Evolutionary conservation across 2,329 filamentous ascomycete species (phyloP), one percentile per base, ranked within the genome.

Genomic region (Fusarium lyarnte): DNA sequence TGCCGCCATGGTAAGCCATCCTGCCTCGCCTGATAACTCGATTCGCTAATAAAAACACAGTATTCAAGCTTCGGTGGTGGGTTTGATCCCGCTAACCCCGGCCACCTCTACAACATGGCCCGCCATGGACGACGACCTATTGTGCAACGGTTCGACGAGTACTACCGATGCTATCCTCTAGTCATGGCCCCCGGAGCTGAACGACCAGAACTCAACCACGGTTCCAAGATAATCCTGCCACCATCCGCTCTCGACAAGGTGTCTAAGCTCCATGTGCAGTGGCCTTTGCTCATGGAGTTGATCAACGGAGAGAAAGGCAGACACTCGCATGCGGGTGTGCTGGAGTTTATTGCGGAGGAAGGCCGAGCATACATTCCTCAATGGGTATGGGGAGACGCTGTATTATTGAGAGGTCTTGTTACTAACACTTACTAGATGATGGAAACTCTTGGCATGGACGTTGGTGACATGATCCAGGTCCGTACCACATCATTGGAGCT

Each of bases 341-440:
- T 99, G 72, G 96, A 99, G 82, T 99, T 99, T 79, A 96, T 97
- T 63, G 96, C 96, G 8, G 96, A 99, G 80, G 96, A 99, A 82
- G 96, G 96, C 54, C 93, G 96, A 80, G 94, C 97, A 59, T 99
- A 99, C 83, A 87, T 99, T 69, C 96, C 96, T 36, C 94, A 95
- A 82, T 99, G 96, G 95, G 93, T 95, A 84, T 72, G 87, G 33
- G 9, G 43, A 27, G 8, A 19, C 8, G 4, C 70, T 17, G 53
- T 5, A 12, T 38, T 35, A 23, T 10, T 27, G 17, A 23, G 36
- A 45, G 33, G 23, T 38, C 16, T 43, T 47, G 23, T n/a, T 53
- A 35, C 69, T 81, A 46, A 80, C 78, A 67, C 29, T 54, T 12
- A 42, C 47, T 77, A 97, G 94, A 92, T 98, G 85, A 98, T 99